phyloP scores from a whole-genome alignment of 176 grass and related monocot species.

The Aegilops speltoides region DNA sequence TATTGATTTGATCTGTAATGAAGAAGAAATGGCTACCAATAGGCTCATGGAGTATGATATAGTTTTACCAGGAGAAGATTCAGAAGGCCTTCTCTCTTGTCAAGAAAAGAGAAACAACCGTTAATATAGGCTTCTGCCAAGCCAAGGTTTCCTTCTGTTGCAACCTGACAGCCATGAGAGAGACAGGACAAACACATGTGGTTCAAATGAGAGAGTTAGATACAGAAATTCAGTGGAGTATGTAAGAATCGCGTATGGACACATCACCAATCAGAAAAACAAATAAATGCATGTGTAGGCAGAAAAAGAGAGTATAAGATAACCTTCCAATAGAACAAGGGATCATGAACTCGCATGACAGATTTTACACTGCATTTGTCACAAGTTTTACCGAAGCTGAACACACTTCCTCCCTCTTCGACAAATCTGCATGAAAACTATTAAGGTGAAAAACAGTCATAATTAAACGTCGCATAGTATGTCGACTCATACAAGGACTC shows the following conservation, averaged over 20 bases:
- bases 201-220: not conserved
- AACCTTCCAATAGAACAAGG: conserved; percentile 20
- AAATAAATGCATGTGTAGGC: not conserved
- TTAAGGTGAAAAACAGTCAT: not conserved
- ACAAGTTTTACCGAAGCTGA: not conserved
- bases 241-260: not conserved
- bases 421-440: not conserved
- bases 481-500: not conserved
- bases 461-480: not conserved
- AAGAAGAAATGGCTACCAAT: not conserved
- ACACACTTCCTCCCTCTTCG: not conserved
- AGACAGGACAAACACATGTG: not conserved
- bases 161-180: not conserved
- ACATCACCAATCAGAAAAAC: not conserved
- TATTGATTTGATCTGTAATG: not conserved
- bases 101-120: not conserved
- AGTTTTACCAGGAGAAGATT: not conserved
- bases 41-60: not conserved
- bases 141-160: not conserved
- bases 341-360: conserved; percentile 3
- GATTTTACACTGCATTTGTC: not conserved
- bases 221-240: not conserved
- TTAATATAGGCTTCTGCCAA: conserved; percentile 14
- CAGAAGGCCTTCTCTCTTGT: not conserved
- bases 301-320: not conserved